Evolutionary conservation across 2,329 filamentous ascomycete genomes (phyloP).

Genomic region (Endothia cerciana): DNA sequence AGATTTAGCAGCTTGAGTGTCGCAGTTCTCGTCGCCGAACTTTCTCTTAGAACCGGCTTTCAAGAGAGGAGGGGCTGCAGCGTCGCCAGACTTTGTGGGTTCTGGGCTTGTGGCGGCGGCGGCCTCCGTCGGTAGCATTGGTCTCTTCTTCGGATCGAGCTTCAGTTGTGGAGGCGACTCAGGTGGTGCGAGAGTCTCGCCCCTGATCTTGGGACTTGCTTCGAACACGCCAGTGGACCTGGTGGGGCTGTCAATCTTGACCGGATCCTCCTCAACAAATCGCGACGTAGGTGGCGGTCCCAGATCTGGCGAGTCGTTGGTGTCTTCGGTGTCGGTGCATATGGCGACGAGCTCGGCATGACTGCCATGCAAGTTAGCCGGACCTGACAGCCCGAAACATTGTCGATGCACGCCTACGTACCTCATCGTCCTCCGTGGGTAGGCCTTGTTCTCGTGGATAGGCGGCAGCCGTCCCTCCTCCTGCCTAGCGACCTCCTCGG

Average conservation of each 20-base stretch:
- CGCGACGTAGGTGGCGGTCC: constrained; percentile 65
- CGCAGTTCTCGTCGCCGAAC: constrained; percentile 58
- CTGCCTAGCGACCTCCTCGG: constrained; percentile 53
- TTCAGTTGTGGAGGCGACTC: constrained; percentile 28
- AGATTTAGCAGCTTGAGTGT: constrained; percentile 38
- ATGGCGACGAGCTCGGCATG: constrained; percentile 67
- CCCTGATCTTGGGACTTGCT: constrained; percentile 26
- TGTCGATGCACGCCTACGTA: constrained; percentile 44
- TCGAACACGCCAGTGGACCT: constrained; percentile 28
- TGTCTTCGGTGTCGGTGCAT: constrained; percentile 50
- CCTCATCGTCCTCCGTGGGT: constrained; percentile 70
- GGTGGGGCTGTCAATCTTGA: constrained; percentile 56
- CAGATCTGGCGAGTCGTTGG: constrained; percentile 69
- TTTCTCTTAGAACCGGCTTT: constrained; percentile 64
- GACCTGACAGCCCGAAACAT: neutral
- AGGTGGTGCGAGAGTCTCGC: constrained; percentile 14
- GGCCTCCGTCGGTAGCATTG: constrained; percentile 36
- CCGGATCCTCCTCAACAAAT: constrained; percentile 60
- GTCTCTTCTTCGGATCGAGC: constrained; percentile 32
- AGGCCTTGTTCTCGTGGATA: constrained; percentile 72
- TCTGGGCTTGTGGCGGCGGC: constrained; percentile 16
- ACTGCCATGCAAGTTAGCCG: constrained; percentile 45
- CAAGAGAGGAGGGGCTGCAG: constrained; percentile 33
- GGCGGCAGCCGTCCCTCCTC: constrained; percentile 64
- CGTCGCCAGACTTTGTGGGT: constrained; percentile 26